A percentile compares a stretch with the other conserved stretches of the same genome.
These are phyloP conservation scores for Pyrenopolyporus hunteri DNA, from an alignment of 495 filamentous ascomycete genomes.

Conservation along the genomic window DNA sequence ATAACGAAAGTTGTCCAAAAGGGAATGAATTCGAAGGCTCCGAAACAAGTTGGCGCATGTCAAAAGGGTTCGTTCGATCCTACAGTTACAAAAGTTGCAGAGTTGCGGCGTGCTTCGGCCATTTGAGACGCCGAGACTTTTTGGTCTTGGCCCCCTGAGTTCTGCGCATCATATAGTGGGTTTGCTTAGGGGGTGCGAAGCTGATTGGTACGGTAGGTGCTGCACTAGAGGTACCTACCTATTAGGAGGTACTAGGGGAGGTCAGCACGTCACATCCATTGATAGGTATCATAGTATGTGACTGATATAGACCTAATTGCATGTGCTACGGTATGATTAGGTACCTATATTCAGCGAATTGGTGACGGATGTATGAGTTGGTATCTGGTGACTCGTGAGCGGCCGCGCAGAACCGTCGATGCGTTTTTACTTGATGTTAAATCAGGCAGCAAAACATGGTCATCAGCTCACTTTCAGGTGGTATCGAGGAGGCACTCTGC, in stretches of 20 bases:
- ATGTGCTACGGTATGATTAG: neutral
- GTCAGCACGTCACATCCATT: too few relatives aligned
- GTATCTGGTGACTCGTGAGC: neutral
- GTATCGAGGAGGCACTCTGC: neutral
- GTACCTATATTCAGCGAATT: neutral
- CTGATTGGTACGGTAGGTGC: neutral
- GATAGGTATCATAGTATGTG: neutral
- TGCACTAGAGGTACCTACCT: neutral
- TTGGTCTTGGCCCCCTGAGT: neutral
- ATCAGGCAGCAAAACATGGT: constrained; percentile 6
- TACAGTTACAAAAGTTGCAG: neutral
- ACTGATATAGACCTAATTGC: neutral
- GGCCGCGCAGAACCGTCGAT: too few relatives aligned
- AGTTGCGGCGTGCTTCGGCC: constrained; percentile 19
- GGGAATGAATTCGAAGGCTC: constrained; percentile 10
- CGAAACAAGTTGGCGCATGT: constrained; percentile 19
- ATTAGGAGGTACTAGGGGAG: neutral
- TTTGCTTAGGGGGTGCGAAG: neutral
- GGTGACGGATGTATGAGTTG: neutral
- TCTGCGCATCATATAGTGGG: neutral
- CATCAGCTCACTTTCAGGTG: neutral
- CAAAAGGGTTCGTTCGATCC: constrained; percentile 4
- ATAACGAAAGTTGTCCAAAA: constrained; percentile 8
- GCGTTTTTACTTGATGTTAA: neutral
- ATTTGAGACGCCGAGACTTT: constrained; percentile 17